Conservation (phyloP, 1,284 basidiomycete genomes). For the Tylopilus sp. region DNA sequence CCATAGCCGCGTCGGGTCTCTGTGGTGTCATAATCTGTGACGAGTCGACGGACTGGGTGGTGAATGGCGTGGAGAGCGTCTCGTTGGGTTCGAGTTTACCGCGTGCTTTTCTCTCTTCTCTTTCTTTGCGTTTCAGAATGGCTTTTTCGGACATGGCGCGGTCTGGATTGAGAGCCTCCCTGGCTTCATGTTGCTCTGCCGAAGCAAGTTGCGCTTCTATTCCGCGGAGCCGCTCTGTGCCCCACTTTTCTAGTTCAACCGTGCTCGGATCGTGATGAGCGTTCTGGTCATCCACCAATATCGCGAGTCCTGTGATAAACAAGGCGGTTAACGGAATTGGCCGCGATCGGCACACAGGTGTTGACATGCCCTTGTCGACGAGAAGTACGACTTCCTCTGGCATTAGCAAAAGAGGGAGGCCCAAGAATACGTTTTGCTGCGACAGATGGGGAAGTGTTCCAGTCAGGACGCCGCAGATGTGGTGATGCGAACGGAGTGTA, state of each 20-base stretch:
- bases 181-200: conserved; percentile 43
- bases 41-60: conserved; percentile 12
- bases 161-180: conserved; percentile 42
- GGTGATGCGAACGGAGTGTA: conserved; percentile 72
- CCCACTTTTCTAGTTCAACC: conserved; percentile 54
- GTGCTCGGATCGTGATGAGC: conserved; percentile 60
- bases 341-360: not conserved
- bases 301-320: conserved; percentile 57
- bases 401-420: conserved; percentile 82
- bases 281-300: conserved; percentile 70
- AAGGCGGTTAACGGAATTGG: conserved; percentile 7
- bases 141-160: conserved; percentile 58
- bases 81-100: conserved; percentile 17
- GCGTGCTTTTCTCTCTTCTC: conserved; percentile 46
- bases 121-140: conserved; percentile 64
- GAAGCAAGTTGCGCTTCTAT: conserved; percentile 46
- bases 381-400: conserved; percentile 92
- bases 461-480: conserved; percentile 79
- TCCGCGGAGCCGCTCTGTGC: conserved; percentile 43
- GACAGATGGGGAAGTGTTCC: conserved; percentile 94
- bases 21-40: conserved; percentile 6
- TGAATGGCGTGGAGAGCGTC: conserved; percentile 19
- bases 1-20: not conserved
- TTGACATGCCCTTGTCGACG: conserved; percentile 64
- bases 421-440: conserved; percentile 96